Evolutionary conservation across 768 basidiomycete genomes (phyloP).

Genomic region (Termitomyces bulborhizus): DNA sequence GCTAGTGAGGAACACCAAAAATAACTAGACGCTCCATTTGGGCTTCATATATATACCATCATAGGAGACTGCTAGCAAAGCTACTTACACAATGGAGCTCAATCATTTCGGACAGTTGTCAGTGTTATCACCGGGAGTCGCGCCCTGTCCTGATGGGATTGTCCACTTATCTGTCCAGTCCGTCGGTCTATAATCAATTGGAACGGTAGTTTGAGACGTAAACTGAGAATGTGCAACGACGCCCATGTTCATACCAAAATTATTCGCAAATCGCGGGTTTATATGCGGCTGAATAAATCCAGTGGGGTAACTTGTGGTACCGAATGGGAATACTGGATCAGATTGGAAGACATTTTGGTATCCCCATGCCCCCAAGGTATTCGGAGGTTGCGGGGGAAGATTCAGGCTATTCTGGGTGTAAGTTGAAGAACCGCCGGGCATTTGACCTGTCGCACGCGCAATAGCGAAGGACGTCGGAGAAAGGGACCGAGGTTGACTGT

Average conservation of each 20-base stretch:
- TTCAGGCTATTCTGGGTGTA: slow-evolving; percentile 5
- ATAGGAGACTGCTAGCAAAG: not conserved
- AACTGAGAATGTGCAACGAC: slow-evolving; percentile 14
- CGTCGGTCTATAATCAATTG: slow-evolving; percentile 2
- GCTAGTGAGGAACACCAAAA: not conserved
- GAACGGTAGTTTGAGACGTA: slow-evolving; percentile 5
- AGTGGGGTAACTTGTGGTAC: slow-evolving; percentile 13
- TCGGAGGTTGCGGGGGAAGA: not conserved
- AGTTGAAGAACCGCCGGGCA: slow-evolving; percentile 18
- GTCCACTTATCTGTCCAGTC: slow-evolving; percentile 36
- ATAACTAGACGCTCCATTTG: not conserved
- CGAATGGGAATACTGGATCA: slow-evolving; percentile 15
- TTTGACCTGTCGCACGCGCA: slow-evolving; percentile 39
- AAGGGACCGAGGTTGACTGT: slow-evolving; percentile 25
- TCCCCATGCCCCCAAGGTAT: slow-evolving; percentile 3
- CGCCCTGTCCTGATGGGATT: slow-evolving; percentile 16
- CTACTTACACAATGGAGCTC: not conserved
- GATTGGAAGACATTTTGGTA: slow-evolving; percentile 16
- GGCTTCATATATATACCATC: not conserved
- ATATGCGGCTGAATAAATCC: slow-evolving; percentile 70
- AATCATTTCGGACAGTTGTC: slow-evolving; percentile 13
- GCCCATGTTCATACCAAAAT: slow-evolving; percentile 47
- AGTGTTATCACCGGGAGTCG: slow-evolving; percentile 11
- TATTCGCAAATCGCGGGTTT: slow-evolving; percentile 71
- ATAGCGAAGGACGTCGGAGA: slow-evolving; percentile 43